Base-by-base conservation (phyloP, 768 basidiomycete genomes). In the Filobasidium wieringae region DNA sequence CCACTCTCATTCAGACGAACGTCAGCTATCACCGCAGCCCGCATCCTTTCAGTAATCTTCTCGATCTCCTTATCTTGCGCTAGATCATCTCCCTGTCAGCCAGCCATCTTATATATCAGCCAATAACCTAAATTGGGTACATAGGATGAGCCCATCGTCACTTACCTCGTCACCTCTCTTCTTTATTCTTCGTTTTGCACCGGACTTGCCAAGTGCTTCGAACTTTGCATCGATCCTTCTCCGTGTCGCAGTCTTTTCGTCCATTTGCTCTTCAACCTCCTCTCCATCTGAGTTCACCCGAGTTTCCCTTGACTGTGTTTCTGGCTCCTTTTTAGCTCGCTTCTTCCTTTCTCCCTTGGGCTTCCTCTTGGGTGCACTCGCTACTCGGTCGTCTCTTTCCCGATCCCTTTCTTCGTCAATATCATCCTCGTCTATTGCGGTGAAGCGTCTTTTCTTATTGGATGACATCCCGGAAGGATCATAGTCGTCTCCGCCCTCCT, bases 1-100 rank as follows among this genome's bases (percentile, higher is more conserved):
- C 86, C 87, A 32, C 85, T 83, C 51, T 79, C 75, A 72, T 93
- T 93, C 6, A 87, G 78, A 0, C 85, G 85, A 34, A 96, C 88
- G 66, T 93, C 85, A 59, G 88, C 88, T 24, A 45, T 5, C 6
- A 66, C 97, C 92, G 34, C 89, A 88, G 63, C 85, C 85, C 22
- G 80, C 80, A 68, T 96, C 93, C 33, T 95, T 58, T 63, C 73
- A 71, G 70, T 69, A 19, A 37, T 40, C 40, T 36, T 53, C 55
- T 34, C 39, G 32, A 59, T 66, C 63, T 58, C 63, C 63, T 53
- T 55, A 29, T 62, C 39, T n/a, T 29, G 50, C 24, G 36, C 41
- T 36, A 57, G 32, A 12, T 57, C 56, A 24, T 57, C 56, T 34
- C 56, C 50, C 56, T 57, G 34, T 30, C 41, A 12, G 32, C 22